phyloP scores from a whole-genome alignment of 2,329 filamentous ascomycete genomes.

The Phoma herbarum region DNA sequence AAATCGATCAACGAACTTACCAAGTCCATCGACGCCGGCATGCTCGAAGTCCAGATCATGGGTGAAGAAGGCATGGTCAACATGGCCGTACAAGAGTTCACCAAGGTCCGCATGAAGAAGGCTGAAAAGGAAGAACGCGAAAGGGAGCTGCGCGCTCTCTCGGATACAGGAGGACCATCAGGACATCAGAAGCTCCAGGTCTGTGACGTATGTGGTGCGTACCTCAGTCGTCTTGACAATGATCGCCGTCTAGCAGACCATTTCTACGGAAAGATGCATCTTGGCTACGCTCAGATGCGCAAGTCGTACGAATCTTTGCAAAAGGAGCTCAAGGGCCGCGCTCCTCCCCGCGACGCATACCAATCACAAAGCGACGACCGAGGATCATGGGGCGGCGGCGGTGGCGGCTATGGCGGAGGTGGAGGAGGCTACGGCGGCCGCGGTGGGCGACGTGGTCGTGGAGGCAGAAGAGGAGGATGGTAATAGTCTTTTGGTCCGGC shows the following conservation, averaged over 20 bases:
- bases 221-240: slow-evolving; percentile 90
- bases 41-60: slow-evolving; percentile 86
- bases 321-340: slow-evolving; percentile 81
- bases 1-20: slow-evolving; percentile 85
- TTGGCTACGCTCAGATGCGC: slow-evolving; percentile 97
- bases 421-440: slow-evolving; percentile 35
- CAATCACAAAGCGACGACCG: slow-evolving; percentile 33
- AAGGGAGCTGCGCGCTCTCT: slow-evolving; percentile 86
- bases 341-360: slow-evolving; percentile 61
- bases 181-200: slow-evolving; percentile 99
- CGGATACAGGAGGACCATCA: slow-evolving; percentile 89
- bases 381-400: slow-evolving; percentile 39
- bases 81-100: slow-evolving; percentile 85
- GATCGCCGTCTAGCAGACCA: slow-evolving; percentile 93
- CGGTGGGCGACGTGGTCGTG: slow-evolving; percentile 40
- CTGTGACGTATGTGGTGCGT: slow-evolving; percentile 97
- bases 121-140: slow-evolving; percentile 84
- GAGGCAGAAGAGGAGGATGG: slow-evolving; percentile 43
- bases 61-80: slow-evolving; percentile 83
- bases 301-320: slow-evolving; percentile 89
- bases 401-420: slow-evolving; percentile 25
- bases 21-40: slow-evolving; percentile 79
- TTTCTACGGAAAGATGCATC: slow-evolving; percentile 99
- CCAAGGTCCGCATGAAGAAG: slow-evolving; percentile 81
- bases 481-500: slow-evolving; percentile 38